Percentiles rank a stretch among this genome's conserved stretches.
phyloP scores from a whole-genome alignment of 2,329 filamentous ascomycete species.

The Thermoascus crustaceus region DNA sequence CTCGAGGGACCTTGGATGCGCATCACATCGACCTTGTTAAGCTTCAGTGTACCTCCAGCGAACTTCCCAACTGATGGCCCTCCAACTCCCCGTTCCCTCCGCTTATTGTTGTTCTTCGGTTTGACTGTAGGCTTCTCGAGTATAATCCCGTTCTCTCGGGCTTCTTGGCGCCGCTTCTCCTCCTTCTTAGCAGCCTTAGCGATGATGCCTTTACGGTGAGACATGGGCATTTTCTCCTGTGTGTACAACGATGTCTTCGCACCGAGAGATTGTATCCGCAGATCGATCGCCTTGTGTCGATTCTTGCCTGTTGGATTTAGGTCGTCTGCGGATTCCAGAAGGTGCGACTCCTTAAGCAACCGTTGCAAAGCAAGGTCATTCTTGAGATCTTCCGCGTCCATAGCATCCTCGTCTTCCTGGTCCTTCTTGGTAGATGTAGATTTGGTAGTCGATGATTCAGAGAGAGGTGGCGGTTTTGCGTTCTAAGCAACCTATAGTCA shows the following conservation, averaged over 20 bases:
- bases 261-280: slow-evolving; percentile 74
- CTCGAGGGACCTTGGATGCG: slow-evolving; percentile 54
- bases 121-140: slow-evolving; percentile 54
- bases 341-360: slow-evolving; percentile 82
- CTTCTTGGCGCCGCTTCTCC: slow-evolving; percentile 64
- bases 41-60: slow-evolving; percentile 65
- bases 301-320: slow-evolving; percentile 59
- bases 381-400: slow-evolving; percentile 62
- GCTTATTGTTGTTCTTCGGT: slow-evolving; percentile 27
- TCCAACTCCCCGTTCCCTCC: slow-evolving; percentile 58
- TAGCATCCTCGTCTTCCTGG: slow-evolving; percentile 49
- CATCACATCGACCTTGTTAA: slow-evolving; percentile 69
- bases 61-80: slow-evolving; percentile 74
- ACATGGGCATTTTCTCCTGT: slow-evolving; percentile 84
- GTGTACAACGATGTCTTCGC: slow-evolving; percentile 65
- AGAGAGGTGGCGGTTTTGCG: slow-evolving; percentile 41
- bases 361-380: slow-evolving; percentile 90
- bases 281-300: slow-evolving; percentile 71
- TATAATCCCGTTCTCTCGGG: slow-evolving; percentile 82
- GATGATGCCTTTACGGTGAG: slow-evolving; percentile 74
- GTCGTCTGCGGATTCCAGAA: slow-evolving; percentile 56
- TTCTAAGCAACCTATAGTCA: slow-evolving; percentile 20
- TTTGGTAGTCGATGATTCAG: slow-evolving; percentile 13
- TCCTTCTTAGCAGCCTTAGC: slow-evolving; percentile 60
- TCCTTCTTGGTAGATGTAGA: slow-evolving; percentile 18